Evolutionary conservation across 2,329 filamentous ascomycete genomes (phyloP).

Genomic region (Exophiala viscosa): DNA sequence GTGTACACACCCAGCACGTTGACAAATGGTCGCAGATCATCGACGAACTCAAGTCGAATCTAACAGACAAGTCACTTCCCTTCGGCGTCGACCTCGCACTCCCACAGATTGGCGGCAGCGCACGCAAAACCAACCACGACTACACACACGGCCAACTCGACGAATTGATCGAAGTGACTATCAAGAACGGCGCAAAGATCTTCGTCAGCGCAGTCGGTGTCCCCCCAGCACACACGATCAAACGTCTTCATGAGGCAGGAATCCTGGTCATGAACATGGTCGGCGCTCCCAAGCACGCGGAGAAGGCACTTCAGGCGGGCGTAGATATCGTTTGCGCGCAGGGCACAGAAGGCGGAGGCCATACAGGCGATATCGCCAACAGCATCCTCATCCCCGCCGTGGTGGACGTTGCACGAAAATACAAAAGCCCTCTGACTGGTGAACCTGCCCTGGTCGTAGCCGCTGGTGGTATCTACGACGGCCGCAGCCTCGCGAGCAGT

Average conservation of each 20-base stretch:
- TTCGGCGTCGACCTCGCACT: conserved; percentile 91
- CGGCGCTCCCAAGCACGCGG: conserved; percentile 83
- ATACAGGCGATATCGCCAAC: conserved; percentile 83
- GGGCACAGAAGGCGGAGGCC: conserved; percentile 88
- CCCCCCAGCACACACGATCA: conserved; percentile 69
- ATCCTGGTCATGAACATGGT: conserved; percentile 98
- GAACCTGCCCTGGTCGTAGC: conserved; percentile 75
- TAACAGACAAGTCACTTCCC: conserved; percentile 64
- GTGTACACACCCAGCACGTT: neutral
- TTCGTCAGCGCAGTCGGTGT: conserved; percentile 89
- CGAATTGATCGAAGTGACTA: conserved; percentile 80
- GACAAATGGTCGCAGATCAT: conserved; percentile 69
- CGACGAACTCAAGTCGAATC: conserved; percentile 74
- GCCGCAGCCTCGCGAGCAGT: conserved; percentile 71
- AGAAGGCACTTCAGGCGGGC: conserved; percentile 79
- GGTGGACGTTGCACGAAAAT: conserved; percentile 73
- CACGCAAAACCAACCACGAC: conserved; percentile 90
- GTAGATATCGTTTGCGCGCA: conserved; percentile 91
- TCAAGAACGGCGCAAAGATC: conserved; percentile 75
- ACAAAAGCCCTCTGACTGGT: conserved; percentile 68
- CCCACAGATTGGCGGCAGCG: conserved; percentile 78
- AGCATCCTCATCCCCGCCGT: conserved; percentile 84
- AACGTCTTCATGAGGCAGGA: conserved; percentile 71
- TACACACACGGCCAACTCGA: conserved; percentile 88
- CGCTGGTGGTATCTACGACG: conserved; percentile 82